Conservation (phyloP, 805 yeast species). For the Schizosaccharomyces lindneri region DNA sequence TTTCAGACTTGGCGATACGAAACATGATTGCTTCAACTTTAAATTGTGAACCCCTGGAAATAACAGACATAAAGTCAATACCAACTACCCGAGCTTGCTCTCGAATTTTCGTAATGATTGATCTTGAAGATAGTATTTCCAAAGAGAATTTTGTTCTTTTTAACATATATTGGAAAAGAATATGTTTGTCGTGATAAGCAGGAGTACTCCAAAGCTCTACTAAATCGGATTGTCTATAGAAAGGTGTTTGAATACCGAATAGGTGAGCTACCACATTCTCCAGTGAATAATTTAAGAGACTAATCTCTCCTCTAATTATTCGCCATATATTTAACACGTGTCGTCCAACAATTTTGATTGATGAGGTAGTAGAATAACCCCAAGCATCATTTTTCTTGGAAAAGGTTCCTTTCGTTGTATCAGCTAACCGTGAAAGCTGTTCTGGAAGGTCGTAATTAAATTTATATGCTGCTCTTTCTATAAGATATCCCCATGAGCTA, state of each 20-base stretch:
- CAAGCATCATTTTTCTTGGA: constrained; percentile 29
- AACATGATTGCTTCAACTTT: constrained; percentile 70
- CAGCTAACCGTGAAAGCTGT: constrained; percentile 33
- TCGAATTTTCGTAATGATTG: constrained; percentile 37
- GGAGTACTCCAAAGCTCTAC: constrained; percentile 21
- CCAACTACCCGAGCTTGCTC: constrained; percentile 76
- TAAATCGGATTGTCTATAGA: constrained; percentile 24
- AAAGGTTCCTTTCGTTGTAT: constrained; percentile 16
- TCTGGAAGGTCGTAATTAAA: constrained; percentile 30
- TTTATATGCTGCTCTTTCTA: constrained; percentile 26
- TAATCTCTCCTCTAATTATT: constrained; percentile 34
- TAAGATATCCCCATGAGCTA: constrained; percentile 71
- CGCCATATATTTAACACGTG: constrained; percentile 77
- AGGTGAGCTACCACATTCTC: constrained; percentile 53
- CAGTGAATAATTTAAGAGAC: constrained; percentile 40
- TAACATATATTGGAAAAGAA: constrained; percentile 23
- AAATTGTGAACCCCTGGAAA: constrained; percentile 78
- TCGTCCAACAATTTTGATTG: constrained; percentile 46
- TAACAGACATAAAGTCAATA: constrained; percentile 66
- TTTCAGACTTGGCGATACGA: constrained; percentile 54
- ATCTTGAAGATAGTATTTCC: constrained; percentile 32
- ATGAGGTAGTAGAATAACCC: constrained; percentile 63
- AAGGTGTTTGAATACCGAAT: constrained; percentile 45
- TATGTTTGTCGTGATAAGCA: constrained; percentile 10
- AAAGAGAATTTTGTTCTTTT: constrained; percentile 22